Evolutionary conservation across 1,284 basidiomycete species (phyloP).

Genomic region (Dichomitus squalens): DNA sequence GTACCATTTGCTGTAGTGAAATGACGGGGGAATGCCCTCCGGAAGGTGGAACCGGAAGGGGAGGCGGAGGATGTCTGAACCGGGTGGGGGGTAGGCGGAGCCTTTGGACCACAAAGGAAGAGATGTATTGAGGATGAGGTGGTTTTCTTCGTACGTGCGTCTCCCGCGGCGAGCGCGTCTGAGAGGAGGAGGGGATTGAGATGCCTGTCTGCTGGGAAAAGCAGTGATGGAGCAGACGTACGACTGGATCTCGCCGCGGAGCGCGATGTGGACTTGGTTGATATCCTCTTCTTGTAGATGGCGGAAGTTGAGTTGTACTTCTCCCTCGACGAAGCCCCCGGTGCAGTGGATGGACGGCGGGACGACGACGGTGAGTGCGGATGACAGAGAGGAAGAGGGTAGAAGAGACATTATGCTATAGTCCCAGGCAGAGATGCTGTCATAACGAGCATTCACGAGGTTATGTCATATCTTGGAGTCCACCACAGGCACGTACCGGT

Average conservation of each 20-base stretch:
- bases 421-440: too few species aligned
- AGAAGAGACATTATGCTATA: not conserved
- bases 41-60: conserved; percentile 5
- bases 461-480: too few species aligned
- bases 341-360: not conserved
- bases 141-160: not conserved
- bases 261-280: conserved; percentile 6
- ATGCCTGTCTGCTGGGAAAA: too few species aligned
- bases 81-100: conserved; percentile 2
- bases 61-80: not conserved
- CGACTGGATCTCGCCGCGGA: conserved; percentile 1
- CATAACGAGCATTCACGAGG: too few species aligned
- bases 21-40: conserved; percentile 1
- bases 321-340: conserved; percentile 7
- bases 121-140: not conserved
- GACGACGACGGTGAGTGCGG: not conserved
- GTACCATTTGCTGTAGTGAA: not conserved
- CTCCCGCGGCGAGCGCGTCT: not conserved
- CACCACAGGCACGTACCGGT: too few species aligned
- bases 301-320: conserved; percentile 10
- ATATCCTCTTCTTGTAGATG: conserved; percentile 9
- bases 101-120: not conserved
- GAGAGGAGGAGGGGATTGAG: not conserved
- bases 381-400: not conserved
- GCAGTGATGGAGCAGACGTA: not conserved